Percentiles rank a stretch among this genome's conserved stretches.
These are phyloP conservation scores for Venturiaceae sp. DNA, from an alignment of 2,329 filamentous ascomycete species.

Conservation along the genomic window DNA sequence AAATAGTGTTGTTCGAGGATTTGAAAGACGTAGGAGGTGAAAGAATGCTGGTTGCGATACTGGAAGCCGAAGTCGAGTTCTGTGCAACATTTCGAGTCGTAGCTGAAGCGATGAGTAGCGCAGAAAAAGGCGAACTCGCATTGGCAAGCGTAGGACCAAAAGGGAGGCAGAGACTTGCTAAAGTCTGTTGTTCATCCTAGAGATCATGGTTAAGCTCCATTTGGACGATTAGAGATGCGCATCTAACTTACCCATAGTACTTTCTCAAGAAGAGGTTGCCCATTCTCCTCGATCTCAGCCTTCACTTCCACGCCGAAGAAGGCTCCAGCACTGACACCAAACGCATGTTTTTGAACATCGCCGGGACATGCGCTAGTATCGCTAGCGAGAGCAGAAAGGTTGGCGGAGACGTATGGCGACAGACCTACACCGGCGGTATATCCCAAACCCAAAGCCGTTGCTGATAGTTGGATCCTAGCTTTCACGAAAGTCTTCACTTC, in stretches of 20 bases:
- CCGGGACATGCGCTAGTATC: not conserved
- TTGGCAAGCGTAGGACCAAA: not conserved
- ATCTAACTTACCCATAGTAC: not conserved
- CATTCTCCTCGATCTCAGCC: not conserved
- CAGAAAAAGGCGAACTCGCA: no score
- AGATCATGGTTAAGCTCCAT: not conserved
- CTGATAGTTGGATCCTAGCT: not conserved
- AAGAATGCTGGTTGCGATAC: no score
- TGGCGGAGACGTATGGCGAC: not conserved
- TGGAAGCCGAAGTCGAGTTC: no score
- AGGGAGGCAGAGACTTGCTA: not conserved
- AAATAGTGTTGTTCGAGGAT: no score
- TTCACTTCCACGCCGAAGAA: not conserved
- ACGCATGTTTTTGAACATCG: not conserved
- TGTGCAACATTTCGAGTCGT: no score
- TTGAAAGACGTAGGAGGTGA: no score
- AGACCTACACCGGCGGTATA: not conserved
- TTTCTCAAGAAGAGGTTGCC: not conserved
- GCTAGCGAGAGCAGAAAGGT: not conserved
- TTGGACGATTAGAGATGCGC: not conserved
- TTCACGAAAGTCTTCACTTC: not conserved
- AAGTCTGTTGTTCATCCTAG: not conserved
- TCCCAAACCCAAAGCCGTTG: not conserved
- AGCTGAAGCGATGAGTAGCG: no score
- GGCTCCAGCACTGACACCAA: not conserved